Percentiles rank a stretch among this genome's conserved stretches.
Conservation (phyloP, 2,329 filamentous ascomycete genomes). For the Fusarium sororula region DNA sequence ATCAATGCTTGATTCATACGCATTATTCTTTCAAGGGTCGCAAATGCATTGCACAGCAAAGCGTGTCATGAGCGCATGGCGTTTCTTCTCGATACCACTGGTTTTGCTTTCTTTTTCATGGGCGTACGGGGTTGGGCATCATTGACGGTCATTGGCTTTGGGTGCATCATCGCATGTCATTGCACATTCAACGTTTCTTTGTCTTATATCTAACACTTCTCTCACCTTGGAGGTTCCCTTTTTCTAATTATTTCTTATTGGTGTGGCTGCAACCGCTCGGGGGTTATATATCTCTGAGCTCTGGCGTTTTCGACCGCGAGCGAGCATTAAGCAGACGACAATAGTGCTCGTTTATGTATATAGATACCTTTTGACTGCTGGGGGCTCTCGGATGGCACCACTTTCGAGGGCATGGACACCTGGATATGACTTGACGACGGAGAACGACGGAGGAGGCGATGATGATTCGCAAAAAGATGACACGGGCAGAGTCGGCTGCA, state of each 20-base stretch:
- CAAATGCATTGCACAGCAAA: conserved; percentile 54
- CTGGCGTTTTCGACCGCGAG: neutral
- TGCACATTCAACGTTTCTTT: conserved; percentile 29
- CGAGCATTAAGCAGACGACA: conserved; percentile 34
- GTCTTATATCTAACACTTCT: conserved; percentile 21
- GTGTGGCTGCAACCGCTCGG: conserved; percentile 10
- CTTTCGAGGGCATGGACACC: conserved; percentile 28
- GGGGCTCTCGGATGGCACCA: conserved; percentile 24
- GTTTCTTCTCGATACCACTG: conserved; percentile 58
- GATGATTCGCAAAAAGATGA: conserved; percentile 21
- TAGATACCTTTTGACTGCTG: conserved; percentile 39
- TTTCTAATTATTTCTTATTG: conserved; percentile 38
- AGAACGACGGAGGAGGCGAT: conserved; percentile 29
- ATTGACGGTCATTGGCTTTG: conserved; percentile 39
- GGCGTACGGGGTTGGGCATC: conserved; percentile 42
- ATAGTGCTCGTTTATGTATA: conserved; percentile 35
- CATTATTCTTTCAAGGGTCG: conserved; percentile 43
- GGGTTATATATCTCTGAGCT: neutral
- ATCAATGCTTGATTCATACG: conserved; percentile 45
- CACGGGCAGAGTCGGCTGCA: conserved; percentile 33
- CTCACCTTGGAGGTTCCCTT: conserved; percentile 29
- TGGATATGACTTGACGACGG: conserved; percentile 44
- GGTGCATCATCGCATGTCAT: conserved; percentile 38
- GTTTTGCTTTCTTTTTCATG: conserved; percentile 43
- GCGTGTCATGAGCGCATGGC: conserved; percentile 53